Conservation (phyloP, 2,329 filamentous ascomycete species). For the Fusarium sp. region DNA sequence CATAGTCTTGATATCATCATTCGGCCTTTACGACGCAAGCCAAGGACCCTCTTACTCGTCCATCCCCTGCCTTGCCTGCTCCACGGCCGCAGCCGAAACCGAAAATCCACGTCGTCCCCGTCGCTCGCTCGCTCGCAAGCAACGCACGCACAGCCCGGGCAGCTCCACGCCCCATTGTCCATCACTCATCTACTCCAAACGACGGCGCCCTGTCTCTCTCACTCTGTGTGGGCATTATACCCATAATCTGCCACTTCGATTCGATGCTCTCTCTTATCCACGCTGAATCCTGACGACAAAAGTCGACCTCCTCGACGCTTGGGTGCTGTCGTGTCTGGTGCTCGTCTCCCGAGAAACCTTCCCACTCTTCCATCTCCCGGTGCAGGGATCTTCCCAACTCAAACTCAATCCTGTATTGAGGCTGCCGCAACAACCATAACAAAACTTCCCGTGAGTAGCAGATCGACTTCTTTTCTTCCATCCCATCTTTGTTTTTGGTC, state of each 20-base stretch:
- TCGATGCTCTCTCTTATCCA: slow-evolving; percentile 37
- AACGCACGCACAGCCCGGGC: slow-evolving; percentile 21
- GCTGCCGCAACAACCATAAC: slow-evolving; percentile 43
- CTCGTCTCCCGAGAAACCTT: slow-evolving; percentile 46
- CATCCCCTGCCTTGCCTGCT: slow-evolving; percentile 23
- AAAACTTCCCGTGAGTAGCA: slow-evolving; percentile 42
- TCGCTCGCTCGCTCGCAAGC: slow-evolving; percentile 34
- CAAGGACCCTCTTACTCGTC: slow-evolving; percentile 9
- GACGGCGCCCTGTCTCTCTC: slow-evolving; percentile 35
- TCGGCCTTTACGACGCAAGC: slow-evolving; percentile 21
- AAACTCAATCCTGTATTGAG: slow-evolving; percentile 39
- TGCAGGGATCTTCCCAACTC: slow-evolving; percentile 45
- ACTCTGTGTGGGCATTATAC: slow-evolving; percentile 29
- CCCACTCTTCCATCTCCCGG: slow-evolving; percentile 23
- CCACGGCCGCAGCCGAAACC: slow-evolving; percentile 25
- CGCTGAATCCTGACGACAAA: slow-evolving; percentile 31
- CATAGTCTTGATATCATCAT: slow-evolving; percentile 6
- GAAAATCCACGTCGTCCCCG: slow-evolving; percentile 35
- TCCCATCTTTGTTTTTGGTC: slow-evolving; percentile 14
- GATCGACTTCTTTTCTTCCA: slow-evolving; percentile 19
- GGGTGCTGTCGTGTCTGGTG: slow-evolving; percentile 34
- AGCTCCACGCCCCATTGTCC: slow-evolving; percentile 40
- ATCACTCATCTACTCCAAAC: slow-evolving; percentile 43
- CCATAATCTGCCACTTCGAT: slow-evolving; percentile 18
- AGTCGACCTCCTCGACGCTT: slow-evolving; percentile 26